Percentiles rank a stretch among this genome's conserved stretches.
phyloP scores from a whole-genome alignment of 352 stramenopile species.

The Pythium aristosporum region DNA sequence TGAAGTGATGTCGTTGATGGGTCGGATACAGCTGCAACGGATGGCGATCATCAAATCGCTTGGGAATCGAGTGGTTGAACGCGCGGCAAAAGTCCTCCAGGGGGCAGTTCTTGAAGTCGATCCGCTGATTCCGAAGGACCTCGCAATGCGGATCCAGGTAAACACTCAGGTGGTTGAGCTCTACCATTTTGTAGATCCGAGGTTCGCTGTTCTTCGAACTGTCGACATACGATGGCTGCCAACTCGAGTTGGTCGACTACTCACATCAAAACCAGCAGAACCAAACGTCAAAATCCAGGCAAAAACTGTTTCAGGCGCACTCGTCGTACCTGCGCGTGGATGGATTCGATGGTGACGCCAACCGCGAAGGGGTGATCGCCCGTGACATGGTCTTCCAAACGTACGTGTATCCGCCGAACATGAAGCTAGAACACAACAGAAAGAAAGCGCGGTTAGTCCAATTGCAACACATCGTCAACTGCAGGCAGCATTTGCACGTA shows the following conservation, averaged over 20 bases:
- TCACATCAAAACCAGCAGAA: neutral
- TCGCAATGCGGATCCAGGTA: slow-evolving; percentile 85
- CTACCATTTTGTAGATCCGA: slow-evolving; percentile 88
- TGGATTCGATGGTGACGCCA: slow-evolving; percentile 81
- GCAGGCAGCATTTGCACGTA: slow-evolving; percentile 14
- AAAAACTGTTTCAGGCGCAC: neutral
- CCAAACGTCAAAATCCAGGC: neutral
- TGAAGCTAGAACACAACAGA: slow-evolving; percentile 48
- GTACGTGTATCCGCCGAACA: slow-evolving; percentile 83
- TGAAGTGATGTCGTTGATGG: slow-evolving; percentile 78
- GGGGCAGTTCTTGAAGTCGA: slow-evolving; percentile 72
- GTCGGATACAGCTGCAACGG: slow-evolving; percentile 74
- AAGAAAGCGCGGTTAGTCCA: neutral
- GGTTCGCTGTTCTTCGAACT: slow-evolving; percentile 74
- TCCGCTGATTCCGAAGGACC: slow-evolving; percentile 45
- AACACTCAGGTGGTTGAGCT: slow-evolving; percentile 86
- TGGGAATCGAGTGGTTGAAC: slow-evolving; percentile 80
- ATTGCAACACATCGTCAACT: neutral
- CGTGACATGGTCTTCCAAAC: slow-evolving; percentile 70
- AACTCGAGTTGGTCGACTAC: slow-evolving; percentile 86
- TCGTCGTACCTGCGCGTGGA: slow-evolving; percentile 59
- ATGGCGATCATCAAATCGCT: slow-evolving; percentile 74
- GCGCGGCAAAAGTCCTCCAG: slow-evolving; percentile 74
- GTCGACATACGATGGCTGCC: slow-evolving; percentile 85
- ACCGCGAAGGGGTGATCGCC: slow-evolving; percentile 83